These are phyloP conservation scores for Aspergillus phoenicis DNA, from an alignment of 2,329 filamentous ascomycete genomes.

Conservation along the genomic window DNA sequence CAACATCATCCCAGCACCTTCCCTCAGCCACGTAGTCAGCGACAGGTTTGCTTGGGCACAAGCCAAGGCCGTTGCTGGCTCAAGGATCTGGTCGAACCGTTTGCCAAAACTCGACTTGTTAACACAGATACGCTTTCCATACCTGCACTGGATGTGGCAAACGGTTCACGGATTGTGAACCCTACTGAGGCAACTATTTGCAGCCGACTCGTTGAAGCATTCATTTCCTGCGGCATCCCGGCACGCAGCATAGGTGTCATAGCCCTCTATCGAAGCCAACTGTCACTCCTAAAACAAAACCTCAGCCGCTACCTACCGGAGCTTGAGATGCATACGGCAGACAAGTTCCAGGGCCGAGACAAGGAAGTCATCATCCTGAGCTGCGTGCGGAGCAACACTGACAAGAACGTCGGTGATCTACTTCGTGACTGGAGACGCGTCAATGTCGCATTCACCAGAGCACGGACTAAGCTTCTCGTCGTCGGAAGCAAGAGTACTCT, in stretches of 20 bases:
- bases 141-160: conserved; percentile 62
- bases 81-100: conserved; percentile 67
- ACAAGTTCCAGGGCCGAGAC: conserved; percentile 94
- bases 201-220: conserved; percentile 75
- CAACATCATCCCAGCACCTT: conserved; percentile 55
- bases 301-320: conserved; percentile 62
- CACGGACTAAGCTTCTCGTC: conserved; percentile 87
- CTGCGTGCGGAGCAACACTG: conserved; percentile 84
- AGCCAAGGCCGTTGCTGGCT: conserved; percentile 70
- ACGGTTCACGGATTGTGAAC: conserved; percentile 87
- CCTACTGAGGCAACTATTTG: conserved; percentile 76
- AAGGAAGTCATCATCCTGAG: conserved; percentile 89
- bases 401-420: conserved; percentile 81
- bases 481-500: conserved; percentile 81
- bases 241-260: conserved; percentile 85
- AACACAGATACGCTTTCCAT: conserved; percentile 79
- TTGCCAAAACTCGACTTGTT: conserved; percentile 77
- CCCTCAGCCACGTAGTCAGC: conserved; percentile 22
- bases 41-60: conserved; percentile 59
- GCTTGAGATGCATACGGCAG: conserved; percentile 94
- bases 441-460: conserved; percentile 93
- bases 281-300: conserved; percentile 75
- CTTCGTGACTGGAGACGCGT: conserved; percentile 89
- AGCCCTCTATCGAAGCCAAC: conserved; percentile 92
- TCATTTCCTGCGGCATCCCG: conserved; percentile 75